Conservation (phyloP, 2,329 filamentous ascomycete species). For the Calycina herbarum region DNA sequence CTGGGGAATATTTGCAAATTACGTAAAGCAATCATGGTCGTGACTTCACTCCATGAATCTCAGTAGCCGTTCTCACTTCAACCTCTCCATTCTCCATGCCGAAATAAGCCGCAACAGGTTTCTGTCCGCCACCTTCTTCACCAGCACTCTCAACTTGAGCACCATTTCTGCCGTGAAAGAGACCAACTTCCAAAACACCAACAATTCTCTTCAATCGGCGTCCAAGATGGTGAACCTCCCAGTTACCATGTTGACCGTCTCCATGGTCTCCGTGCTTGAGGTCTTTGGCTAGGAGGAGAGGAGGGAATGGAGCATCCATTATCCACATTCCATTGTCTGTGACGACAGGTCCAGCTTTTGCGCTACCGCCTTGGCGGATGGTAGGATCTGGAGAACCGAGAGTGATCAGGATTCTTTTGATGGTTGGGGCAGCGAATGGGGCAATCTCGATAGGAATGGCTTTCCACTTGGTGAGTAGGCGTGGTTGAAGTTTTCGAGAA, state of each 20-base stretch:
- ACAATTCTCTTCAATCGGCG: constrained; percentile 75
- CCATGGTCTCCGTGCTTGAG: constrained; percentile 45
- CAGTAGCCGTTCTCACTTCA: constrained; percentile 49
- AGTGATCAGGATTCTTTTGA: constrained; percentile 68
- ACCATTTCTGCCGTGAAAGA: constrained; percentile 84
- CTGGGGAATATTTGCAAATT: neutral
- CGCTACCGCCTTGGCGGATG: constrained; percentile 70
- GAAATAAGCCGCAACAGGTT: constrained; percentile 92
- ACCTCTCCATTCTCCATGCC: constrained; percentile 79
- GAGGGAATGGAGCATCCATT: constrained; percentile 85
- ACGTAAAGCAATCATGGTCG: constrained; percentile 21
- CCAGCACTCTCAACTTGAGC: constrained; percentile 62
- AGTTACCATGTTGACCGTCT: constrained; percentile 64
- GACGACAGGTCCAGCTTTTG: constrained; percentile 79
- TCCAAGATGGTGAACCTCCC: constrained; percentile 78
- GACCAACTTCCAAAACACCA: constrained; percentile 86
- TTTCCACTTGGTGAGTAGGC: constrained; percentile 76
- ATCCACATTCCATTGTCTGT: constrained; percentile 89
- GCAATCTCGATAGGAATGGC: constrained; percentile 91
- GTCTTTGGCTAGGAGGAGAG: constrained; percentile 65
- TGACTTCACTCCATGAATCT: constrained; percentile 33
- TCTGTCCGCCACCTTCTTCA: constrained; percentile 71
- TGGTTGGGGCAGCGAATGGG: constrained; percentile 76
- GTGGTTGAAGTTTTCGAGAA: constrained; percentile 81
- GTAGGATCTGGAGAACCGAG: constrained; percentile 72